Evolutionary conservation across 192 early-diverging fungal species (phyloP).

Genomic region (Backusella tuberculispora): DNA sequence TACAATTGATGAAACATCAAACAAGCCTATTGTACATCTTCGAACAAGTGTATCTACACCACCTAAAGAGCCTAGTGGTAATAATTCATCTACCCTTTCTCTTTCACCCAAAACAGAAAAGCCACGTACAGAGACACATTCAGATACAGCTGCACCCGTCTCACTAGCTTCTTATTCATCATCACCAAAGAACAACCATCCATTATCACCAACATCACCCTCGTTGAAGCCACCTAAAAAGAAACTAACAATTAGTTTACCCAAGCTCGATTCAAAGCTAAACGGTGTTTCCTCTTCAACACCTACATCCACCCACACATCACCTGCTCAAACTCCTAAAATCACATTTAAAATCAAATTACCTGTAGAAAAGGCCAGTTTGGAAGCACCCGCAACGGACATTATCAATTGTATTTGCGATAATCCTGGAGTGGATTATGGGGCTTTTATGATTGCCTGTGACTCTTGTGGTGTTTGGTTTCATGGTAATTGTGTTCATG

Average conservation of each 20-base stretch:
- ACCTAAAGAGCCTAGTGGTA: neutral
- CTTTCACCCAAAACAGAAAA: conserved; percentile 3
- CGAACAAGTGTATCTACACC: neutral
- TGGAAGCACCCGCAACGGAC: conserved; percentile 29
- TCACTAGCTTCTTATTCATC: neutral
- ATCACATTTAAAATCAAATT: conserved; percentile 41
- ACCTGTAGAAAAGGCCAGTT: conserved; percentile 20
- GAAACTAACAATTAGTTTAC: conserved; percentile 8
- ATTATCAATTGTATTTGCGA: conserved; percentile 61
- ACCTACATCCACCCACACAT: conserved; percentile 6
- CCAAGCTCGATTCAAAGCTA: conserved; percentile 25
- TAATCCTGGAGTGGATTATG: conserved; percentile 60
- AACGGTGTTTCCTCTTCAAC: neutral
- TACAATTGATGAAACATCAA: neutral
- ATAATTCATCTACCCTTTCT: neutral
- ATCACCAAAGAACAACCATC: conserved; percentile 3
- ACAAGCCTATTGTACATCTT: conserved; percentile 6
- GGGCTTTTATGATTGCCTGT: conserved; percentile 68
- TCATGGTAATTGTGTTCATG: conserved; percentile 60
- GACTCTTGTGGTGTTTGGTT: conserved; percentile 65
- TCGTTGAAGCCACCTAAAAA: conserved; percentile 3
- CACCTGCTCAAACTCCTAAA: conserved; percentile 33
- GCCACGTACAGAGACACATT: neutral
- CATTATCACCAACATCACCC: neutral
- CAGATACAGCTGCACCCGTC: neutral